These are phyloP conservation scores for Terana coerulea DNA, from an alignment of 768 basidiomycete genomes.

Conservation along the genomic window DNA sequence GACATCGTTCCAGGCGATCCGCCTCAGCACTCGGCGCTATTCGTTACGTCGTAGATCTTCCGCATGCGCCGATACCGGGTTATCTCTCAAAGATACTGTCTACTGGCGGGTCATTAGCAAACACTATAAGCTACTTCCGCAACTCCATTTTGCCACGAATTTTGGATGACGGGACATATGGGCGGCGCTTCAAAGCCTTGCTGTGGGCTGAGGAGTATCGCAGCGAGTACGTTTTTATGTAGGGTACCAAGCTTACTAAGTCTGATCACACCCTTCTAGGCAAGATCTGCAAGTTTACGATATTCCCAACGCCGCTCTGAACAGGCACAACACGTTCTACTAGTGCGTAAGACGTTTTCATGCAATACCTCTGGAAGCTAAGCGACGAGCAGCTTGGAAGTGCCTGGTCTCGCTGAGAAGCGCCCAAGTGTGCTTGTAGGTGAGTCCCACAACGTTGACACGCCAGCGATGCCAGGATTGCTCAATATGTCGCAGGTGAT, in stretches of 20 bases:
- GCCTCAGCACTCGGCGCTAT: constrained; percentile 15
- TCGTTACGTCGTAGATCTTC: constrained; percentile 15
- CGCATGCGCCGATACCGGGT: constrained; percentile 9
- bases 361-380: no score
- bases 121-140: constrained; percentile 5
- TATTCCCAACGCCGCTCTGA: constrained; percentile 35
- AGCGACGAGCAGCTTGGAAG: constrained; percentile 35
- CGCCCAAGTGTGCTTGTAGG: constrained; percentile 57
- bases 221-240: constrained; percentile 20
- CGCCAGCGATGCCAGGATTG: constrained; percentile 2
- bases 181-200: constrained; percentile 44
- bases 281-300: constrained; percentile 32
- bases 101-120: background rate
- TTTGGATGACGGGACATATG: constrained; percentile 38
- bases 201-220: constrained; percentile 50
- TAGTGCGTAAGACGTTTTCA: constrained; percentile 27
- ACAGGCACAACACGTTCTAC: constrained; percentile 36
- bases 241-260: background rate
- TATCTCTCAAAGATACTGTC: background rate
- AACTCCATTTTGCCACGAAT: constrained; percentile 33
- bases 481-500: constrained; percentile 29
- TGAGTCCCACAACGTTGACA: constrained; percentile 26
- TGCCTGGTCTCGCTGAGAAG: constrained; percentile 55
- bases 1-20: constrained; percentile 17
- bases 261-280: constrained; percentile 13